A percentile compares a stretch with the other conserved stretches of the same genome.
phyloP scores from a whole-genome alignment of 2,329 filamentous ascomycete species.

The Fusarium sp. region DNA sequence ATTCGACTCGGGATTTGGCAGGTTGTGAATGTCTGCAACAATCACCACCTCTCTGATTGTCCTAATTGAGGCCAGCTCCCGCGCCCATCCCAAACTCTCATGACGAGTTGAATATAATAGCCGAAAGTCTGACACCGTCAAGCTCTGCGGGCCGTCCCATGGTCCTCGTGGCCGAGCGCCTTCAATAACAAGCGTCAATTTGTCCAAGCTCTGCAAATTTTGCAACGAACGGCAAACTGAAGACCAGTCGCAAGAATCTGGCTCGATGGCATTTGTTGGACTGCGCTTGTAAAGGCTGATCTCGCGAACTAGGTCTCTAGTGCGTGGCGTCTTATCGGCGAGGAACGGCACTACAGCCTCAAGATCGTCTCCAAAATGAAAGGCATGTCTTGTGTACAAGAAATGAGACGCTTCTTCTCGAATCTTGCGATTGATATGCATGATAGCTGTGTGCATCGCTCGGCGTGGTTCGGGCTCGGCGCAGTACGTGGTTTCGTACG shows the following conservation, averaged over 20 bases:
- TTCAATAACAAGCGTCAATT: conserved; percentile 64
- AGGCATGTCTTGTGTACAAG: conserved; percentile 67
- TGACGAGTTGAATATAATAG: conserved; percentile 58
- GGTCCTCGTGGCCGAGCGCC: conserved; percentile 63
- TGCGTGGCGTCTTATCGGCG: conserved; percentile 63
- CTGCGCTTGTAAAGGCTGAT: conserved; percentile 67
- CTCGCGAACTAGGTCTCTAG: conserved; percentile 60
- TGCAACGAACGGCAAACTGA: conserved; percentile 63
- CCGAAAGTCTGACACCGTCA: conserved; percentile 60
- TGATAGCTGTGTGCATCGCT: conserved; percentile 58
- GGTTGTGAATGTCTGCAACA: conserved; percentile 64
- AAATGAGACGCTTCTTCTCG: conserved; percentile 67
- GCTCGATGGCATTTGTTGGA: conserved; percentile 55
- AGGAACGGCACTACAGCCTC: conserved; percentile 72
- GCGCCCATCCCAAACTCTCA: conserved; percentile 68
- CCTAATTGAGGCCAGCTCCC: conserved; percentile 63
- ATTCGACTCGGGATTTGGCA: conserved; percentile 63
- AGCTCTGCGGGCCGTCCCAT: conserved; percentile 62
- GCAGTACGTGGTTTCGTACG: conserved; percentile 66
- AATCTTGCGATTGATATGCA: conserved; percentile 61
- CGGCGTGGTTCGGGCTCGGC: conserved; percentile 36
- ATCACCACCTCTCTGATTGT: conserved; percentile 64
- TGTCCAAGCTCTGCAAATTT: conserved; percentile 54
- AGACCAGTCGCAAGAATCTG: conserved; percentile 63
- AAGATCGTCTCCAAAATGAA: conserved; percentile 70